Base-by-base conservation (phyloP, 352 stramenopile genomes). In the Aphanomyces stellatus region DNA sequence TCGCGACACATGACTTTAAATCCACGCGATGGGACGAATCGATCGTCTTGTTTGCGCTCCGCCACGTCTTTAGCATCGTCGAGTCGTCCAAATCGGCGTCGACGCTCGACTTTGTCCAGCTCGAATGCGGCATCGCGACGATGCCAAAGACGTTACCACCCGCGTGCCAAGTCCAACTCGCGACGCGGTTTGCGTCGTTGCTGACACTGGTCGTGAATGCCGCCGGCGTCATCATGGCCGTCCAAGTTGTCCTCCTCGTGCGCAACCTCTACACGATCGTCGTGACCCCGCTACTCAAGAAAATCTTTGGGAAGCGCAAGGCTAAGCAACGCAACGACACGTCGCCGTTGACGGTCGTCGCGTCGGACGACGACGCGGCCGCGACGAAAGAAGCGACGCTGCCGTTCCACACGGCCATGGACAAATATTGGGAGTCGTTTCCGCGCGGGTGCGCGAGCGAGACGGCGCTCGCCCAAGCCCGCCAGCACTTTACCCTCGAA, bases 121-220 rank as follows among this genome's bases (percentile, higher is more conserved):
- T 51, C 22, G 55, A 64, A 24, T 64, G 55, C 25, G 15, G 24
- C 3, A 34, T 62, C 31, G 22, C 22, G 3, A 48, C 43, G 31
- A 17, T n/a, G 11, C 19, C 53, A 1, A 48, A 11, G 31, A 62
- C 35, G 22, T 57, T 64, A 35, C 49, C 11, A 25, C 13, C 31
- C 10, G 8, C 35, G 33, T 64, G 55, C 27, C 33, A 24, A 17
- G 28, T 37, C 25, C 25, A 33, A 19, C 19, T 57, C 6, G 49
- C 49, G 11, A 37, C 19, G 7, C 22, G 28, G 33, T 11, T 57
- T 15, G 30, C 49, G 1, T 15, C 25, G 27, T 37, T 57, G 22
- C 19, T 79, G 65, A 8, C 31, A 34, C 24, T 6, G 60, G 51
- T 60, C 49, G 59, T 75, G 15, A 74, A 78, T 37, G 35, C 53